A percentile compares a stretch with the other conserved stretches of the same genome.
phyloP scores from a whole-genome alignment of 768 basidiomycete genomes.

The Naganishia antarctica region DNA sequence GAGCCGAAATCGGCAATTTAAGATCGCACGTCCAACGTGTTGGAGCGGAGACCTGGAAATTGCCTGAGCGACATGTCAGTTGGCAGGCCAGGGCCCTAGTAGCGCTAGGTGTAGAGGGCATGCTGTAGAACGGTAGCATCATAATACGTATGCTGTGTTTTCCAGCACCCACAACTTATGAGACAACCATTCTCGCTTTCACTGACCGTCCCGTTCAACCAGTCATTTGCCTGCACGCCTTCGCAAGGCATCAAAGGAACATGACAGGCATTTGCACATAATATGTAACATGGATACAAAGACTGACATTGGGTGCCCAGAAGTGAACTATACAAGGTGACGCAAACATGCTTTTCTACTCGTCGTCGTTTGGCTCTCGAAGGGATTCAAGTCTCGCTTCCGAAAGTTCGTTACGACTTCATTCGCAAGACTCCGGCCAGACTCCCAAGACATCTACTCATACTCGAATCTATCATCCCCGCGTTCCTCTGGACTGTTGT shows the following conservation, averaged over 20 bases:
- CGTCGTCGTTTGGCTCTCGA: no score
- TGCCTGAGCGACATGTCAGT: conserved; percentile 45
- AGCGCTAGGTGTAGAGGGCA: conserved; percentile 43
- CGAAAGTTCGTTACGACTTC: neutral
- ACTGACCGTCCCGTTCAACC: no score
- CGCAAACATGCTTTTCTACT: neutral
- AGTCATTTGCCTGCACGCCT: no score
- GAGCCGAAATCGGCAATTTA: conserved; percentile 45
- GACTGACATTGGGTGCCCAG: conserved; percentile 2
- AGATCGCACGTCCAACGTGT: conserved; percentile 41
- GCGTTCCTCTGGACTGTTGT: conserved; percentile 10
- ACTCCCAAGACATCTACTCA: neutral
- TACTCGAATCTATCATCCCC: conserved; percentile 21
- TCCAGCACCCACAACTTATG: no score
- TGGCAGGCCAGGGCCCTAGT: conserved; percentile 43
- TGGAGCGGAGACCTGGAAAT: conserved; percentile 43
- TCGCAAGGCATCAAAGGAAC: no score
- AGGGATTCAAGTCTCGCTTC: no score
- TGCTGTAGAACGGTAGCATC: conserved; percentile 24
- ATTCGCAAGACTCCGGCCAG: neutral
- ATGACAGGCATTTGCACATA: neutral
- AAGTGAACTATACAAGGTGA: no score
- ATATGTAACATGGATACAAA: conserved; percentile 8
- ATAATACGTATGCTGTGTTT: neutral
- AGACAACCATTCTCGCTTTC: no score